phyloP scores from a whole-genome alignment of 768 basidiomycete species.

The Amanita pallidorosea region DNA sequence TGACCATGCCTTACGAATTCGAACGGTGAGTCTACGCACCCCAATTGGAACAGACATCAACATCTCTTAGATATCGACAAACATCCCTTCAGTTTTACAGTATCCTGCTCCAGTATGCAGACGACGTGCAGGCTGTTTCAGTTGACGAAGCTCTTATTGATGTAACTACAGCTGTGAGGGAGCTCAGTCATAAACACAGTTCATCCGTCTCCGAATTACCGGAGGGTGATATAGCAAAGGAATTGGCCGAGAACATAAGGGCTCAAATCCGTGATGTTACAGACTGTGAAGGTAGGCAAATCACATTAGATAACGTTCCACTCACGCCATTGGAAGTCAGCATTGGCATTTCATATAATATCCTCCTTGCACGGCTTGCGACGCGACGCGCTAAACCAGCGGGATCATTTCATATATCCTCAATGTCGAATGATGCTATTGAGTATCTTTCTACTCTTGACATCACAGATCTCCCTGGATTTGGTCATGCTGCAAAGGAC shows the following conservation, averaged over 20 bases:
- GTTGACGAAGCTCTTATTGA: constrained; percentile 96
- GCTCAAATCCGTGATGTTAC: constrained; percentile 69
- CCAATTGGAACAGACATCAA: not conserved
- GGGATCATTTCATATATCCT: constrained; percentile 64
- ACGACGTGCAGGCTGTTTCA: constrained; percentile 90
- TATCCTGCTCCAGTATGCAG: constrained; percentile 80
- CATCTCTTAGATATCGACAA: constrained; percentile 57
- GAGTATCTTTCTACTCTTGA: constrained; percentile 55
- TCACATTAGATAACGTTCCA: not conserved
- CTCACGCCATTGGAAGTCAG: constrained; percentile 43
- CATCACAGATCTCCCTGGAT: constrained; percentile 79
- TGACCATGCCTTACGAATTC: constrained; percentile 91
- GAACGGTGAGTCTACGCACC: constrained; percentile 39
- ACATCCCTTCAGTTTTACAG: constrained; percentile 86
- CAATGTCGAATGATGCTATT: constrained; percentile 30
- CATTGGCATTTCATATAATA: constrained; percentile 87
- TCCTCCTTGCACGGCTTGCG: constrained; percentile 86
- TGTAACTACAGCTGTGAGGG: constrained; percentile 53
- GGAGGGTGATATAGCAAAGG: constrained; percentile 53
- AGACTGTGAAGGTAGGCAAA: constrained; percentile 63
- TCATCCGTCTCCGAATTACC: constrained; percentile 13
- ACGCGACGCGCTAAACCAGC: constrained; percentile 89
- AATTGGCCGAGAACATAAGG: constrained; percentile 75
- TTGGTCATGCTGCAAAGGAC: constrained; percentile 64
- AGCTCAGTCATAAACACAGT: constrained; percentile 17